These are phyloP conservation scores for Malania oleifera DNA, from an alignment of 164 flowering plant species.

Conservation along the genomic window DNA sequence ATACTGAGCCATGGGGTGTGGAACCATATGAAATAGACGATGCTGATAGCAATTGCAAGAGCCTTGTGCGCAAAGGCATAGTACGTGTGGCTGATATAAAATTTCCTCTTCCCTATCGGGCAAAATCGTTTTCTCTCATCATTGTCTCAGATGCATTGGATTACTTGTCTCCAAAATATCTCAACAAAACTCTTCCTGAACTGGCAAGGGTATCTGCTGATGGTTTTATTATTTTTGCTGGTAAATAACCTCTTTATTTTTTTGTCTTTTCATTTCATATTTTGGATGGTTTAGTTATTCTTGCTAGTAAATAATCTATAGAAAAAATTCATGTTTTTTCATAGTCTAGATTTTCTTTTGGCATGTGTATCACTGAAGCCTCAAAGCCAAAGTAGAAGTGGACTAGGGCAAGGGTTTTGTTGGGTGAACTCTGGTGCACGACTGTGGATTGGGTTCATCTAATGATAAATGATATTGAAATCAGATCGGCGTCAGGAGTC, in stretches of 20 bases:
- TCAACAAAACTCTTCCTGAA: constrained; percentile 87
- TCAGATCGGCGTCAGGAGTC: too few species aligned
- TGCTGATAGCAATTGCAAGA: constrained; percentile 62
- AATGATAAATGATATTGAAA: too few species aligned
- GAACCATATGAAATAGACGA: constrained; percentile 94
- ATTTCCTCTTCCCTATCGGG: constrained; percentile 82
- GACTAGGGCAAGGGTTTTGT: too few species aligned
- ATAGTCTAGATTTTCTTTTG: too few species aligned
- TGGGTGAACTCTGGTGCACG: too few species aligned
- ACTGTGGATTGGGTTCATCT: too few species aligned
- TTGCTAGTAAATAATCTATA: too few species aligned
- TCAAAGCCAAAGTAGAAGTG: too few species aligned
- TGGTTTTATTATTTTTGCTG: constrained; percentile 80
- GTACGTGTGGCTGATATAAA: constrained; percentile 92
- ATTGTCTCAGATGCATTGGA: constrained; percentile 88
- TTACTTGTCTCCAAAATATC: constrained; percentile 84
- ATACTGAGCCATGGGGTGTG: constrained; percentile 88
- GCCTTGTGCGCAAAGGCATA: constrained; percentile 69
- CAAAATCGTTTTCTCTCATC: constrained; percentile 78
- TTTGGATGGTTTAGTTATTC: too few species aligned
- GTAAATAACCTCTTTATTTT: too few species aligned
- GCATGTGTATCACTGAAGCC: too few species aligned
- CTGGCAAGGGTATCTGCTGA: constrained; percentile 72
- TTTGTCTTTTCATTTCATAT: too few species aligned
- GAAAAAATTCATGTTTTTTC: not conserved